These are phyloP conservation scores for Mucor ambiguus DNA, from an alignment of 371 early-diverging fungal genomes.

Conservation along the genomic window DNA sequence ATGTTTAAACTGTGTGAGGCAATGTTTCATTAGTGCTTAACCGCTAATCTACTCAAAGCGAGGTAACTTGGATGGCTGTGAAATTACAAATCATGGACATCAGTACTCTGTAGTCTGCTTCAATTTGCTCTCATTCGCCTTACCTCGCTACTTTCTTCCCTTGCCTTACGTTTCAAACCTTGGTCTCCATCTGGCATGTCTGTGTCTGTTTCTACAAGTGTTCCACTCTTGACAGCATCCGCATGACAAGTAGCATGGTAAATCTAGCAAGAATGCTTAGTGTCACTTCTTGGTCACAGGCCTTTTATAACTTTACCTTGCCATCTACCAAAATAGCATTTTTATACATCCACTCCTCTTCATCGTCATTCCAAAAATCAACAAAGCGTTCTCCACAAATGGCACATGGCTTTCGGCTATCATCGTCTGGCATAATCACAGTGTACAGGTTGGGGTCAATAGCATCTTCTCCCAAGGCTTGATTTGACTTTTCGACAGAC, in stretches of 20 bases:
- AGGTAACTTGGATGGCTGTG: constrained; percentile 1
- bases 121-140: background rate
- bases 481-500: constrained; percentile 21
- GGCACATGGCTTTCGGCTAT: constrained; percentile 65
- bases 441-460: constrained; percentile 34
- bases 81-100: background rate
- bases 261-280: constrained; percentile 35
- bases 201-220: constrained; percentile 12
- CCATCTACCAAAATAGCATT: constrained; percentile 76
- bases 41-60: background rate
- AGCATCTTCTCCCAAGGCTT: constrained; percentile 19
- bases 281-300: background rate
- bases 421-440: constrained; percentile 56
- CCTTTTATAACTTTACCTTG: constrained; percentile 47
- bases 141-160: constrained; percentile 12
- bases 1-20: too few species aligned
- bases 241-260: constrained; percentile 74
- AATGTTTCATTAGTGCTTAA: background rate
- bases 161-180: constrained; percentile 14
- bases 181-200: constrained; percentile 22
- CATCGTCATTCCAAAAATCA: constrained; percentile 85
- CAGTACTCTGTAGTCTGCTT: background rate
- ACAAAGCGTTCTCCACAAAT: constrained; percentile 90
- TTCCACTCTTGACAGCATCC: constrained; percentile 49
- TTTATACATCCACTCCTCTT: constrained; percentile 89